Conservation (phyloP, 345 rosid species). For the Pelargonium nanum region DNA sequence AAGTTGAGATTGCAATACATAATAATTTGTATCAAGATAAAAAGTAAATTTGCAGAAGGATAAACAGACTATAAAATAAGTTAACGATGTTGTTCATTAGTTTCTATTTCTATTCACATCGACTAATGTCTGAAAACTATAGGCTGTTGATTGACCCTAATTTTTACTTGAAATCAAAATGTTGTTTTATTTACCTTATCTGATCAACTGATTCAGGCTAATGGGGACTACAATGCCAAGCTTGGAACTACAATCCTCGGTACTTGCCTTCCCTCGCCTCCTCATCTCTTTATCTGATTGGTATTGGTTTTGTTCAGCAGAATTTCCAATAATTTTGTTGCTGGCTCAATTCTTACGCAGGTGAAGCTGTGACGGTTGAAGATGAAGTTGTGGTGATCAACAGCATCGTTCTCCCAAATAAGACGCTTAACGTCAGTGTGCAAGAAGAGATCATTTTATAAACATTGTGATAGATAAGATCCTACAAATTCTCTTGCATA, state of each 20-base stretch:
- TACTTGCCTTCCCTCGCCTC: conserved; percentile 15
- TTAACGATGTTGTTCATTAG: no score
- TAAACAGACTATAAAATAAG: no score
- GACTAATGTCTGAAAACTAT: no score
- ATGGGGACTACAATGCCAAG: conserved; percentile 61
- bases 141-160: no score
- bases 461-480: background rate
- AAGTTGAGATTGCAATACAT: background rate
- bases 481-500: background rate
- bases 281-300: background rate
- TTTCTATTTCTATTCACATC: no score
- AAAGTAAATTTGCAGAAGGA: no score
- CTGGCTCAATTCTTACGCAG: conserved; percentile 26
- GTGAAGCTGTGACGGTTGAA: conserved; percentile 74
- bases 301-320: background rate
- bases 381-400: conserved; percentile 62
- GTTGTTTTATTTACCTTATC: no score
- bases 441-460: conserved; percentile 70
- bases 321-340: background rate
- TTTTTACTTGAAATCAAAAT: background rate
- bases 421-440: conserved; percentile 48
- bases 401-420: conserved; percentile 75
- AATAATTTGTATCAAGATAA: background rate
- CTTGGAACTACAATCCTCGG: conserved; percentile 80
- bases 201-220: conserved; percentile 32